Percentiles rank a stretch among this genome's conserved stretches.
Conservation (phyloP, 805 yeast species). For the Kodamaea hsintzibuensis region DNA sequence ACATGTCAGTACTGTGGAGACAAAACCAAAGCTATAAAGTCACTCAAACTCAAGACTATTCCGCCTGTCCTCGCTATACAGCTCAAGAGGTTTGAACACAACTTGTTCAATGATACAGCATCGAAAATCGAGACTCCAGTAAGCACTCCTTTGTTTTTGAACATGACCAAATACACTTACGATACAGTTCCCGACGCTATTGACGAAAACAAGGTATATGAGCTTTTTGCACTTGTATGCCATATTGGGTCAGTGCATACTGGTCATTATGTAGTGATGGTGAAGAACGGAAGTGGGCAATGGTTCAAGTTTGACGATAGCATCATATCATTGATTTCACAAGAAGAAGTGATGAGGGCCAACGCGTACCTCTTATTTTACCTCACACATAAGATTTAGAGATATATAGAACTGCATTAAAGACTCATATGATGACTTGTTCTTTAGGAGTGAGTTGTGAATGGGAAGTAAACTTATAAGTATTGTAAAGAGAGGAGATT, state of each 20-base stretch:
- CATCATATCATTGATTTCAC: conserved; percentile 64
- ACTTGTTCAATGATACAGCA: conserved; percentile 45
- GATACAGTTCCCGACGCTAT: conserved; percentile 17
- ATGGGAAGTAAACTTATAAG: not conserved
- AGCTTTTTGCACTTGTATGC: conserved; percentile 81
- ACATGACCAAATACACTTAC: conserved; percentile 61
- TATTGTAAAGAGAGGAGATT: not conserved
- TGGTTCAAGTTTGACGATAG: conserved; percentile 96
- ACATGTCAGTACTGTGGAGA: conserved; percentile 67
- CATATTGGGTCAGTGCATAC: conserved; percentile 94
- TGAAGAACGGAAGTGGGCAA: conserved; percentile 67
- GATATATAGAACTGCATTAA: not conserved
- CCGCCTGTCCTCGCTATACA: conserved; percentile 85
- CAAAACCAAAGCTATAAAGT: conserved; percentile 65
- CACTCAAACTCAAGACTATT: conserved; percentile 62
- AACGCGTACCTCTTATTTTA: conserved; percentile 83
- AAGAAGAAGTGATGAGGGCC: conserved; percentile 63
- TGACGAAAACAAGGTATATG: conserved; percentile 53
- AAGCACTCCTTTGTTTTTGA: conserved; percentile 67
- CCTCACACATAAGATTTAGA: conserved; percentile 47
- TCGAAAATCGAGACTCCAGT: conserved; percentile 78
- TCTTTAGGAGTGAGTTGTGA: too few species aligned
- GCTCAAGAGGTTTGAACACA: conserved; percentile 75
- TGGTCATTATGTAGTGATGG: conserved; percentile 87
- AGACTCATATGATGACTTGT: too few species aligned